phyloP scores from a whole-genome alignment of 1,284 basidiomycete species.

The Microbotryum silenes-acaulis region DNA sequence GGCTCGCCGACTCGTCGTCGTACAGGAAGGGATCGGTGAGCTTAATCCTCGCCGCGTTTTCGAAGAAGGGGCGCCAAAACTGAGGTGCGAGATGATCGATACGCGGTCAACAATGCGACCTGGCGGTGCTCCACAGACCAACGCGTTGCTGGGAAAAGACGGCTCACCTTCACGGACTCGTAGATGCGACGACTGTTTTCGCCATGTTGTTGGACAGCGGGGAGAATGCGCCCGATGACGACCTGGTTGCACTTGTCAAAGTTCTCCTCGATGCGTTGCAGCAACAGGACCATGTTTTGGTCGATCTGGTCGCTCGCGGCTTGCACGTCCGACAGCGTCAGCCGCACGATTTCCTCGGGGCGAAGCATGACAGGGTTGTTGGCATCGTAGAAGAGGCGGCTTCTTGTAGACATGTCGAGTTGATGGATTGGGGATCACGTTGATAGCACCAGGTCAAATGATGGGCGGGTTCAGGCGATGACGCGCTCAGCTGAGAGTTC shows the following conservation, averaged over 20 bases:
- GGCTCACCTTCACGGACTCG: slow-evolving; percentile 33
- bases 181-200: slow-evolving; percentile 31
- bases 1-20: slow-evolving; percentile 7
- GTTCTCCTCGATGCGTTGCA: slow-evolving; percentile 33
- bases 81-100: not conserved
- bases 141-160: not conserved
- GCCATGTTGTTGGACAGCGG: slow-evolving; percentile 31
- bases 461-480: no score
- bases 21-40: slow-evolving; percentile 9
- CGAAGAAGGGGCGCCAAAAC: slow-evolving; percentile 36
- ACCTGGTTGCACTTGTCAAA: slow-evolving; percentile 27
- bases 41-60: slow-evolving; percentile 27
- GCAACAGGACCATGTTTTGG: slow-evolving; percentile 31
- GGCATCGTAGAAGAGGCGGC: slow-evolving; percentile 25
- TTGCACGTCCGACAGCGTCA: slow-evolving; percentile 28
- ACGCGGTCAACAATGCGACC: not conserved
- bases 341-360: slow-evolving; percentile 21
- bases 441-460: no score
- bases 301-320: slow-evolving; percentile 34
- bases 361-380: slow-evolving; percentile 25
- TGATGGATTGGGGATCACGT: no score
- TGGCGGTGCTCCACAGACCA: not conserved
- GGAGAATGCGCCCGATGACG: slow-evolving; percentile 31
- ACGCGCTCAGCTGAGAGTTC: no score
- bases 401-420: not conserved